Evolutionary conservation across 371 early-diverging fungal genomes (phyloP).

Genomic region (Zychaea mexicana): DNA sequence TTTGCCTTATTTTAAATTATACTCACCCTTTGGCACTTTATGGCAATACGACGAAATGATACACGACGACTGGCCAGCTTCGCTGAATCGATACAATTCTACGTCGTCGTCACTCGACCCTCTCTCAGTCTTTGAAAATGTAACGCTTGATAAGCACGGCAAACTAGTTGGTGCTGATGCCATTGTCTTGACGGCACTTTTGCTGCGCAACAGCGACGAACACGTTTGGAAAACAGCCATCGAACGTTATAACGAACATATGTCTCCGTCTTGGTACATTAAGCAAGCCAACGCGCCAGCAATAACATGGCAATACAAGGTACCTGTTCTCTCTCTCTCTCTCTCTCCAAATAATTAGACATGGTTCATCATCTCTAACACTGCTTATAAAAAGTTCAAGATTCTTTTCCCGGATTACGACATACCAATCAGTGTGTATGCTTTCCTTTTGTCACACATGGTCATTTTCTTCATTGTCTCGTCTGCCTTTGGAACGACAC

Average conservation of each 20-base stretch:
- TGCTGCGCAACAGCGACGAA: slow-evolving; percentile 17
- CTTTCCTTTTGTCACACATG: slow-evolving; percentile 10
- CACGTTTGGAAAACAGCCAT: slow-evolving; percentile 1
- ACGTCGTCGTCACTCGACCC: slow-evolving; percentile 43
- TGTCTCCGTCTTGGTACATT: slow-evolving; percentile 18
- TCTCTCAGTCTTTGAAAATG: slow-evolving; percentile 53
- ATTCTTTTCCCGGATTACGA: slow-evolving; percentile 5
- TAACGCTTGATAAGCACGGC: slow-evolving; percentile 22
- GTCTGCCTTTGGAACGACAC: slow-evolving; percentile 57
- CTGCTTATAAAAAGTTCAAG: neutral
- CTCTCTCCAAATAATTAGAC: no score
- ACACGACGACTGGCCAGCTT: slow-evolving; percentile 23
- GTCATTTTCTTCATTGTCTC: slow-evolving; percentile 55
- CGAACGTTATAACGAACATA: slow-evolving; percentile 18
- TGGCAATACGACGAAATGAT: slow-evolving; percentile 46
- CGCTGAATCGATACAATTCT: slow-evolving; percentile 31
- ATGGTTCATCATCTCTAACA: no score
- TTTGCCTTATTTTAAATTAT: slow-evolving; percentile 28
- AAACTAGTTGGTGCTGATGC: slow-evolving; percentile 48
- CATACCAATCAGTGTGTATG: slow-evolving; percentile 2
- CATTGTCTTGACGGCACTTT: slow-evolving; percentile 38
- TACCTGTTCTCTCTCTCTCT: neutral
- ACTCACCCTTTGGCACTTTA: slow-evolving; percentile 58
- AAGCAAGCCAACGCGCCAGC: slow-evolving; percentile 11
- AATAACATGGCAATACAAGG: slow-evolving; percentile 16